Base-by-base conservation (phyloP, 192 early-diverging fungal species). In the Jimgerdemannia lactiflua region DNA sequence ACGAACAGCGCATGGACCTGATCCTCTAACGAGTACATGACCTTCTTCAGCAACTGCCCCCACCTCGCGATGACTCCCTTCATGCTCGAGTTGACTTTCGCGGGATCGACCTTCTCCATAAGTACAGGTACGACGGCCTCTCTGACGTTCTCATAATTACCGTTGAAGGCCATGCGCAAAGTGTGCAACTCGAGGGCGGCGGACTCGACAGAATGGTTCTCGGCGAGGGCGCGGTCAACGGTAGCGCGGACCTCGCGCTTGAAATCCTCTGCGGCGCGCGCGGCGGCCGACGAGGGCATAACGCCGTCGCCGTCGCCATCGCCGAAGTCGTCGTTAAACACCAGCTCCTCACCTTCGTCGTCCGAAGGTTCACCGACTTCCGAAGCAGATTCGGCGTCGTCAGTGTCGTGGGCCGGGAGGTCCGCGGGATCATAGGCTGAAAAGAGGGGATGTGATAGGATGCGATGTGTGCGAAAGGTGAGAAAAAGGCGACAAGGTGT, bases 101-200 rank as follows among this genome's bases (percentile, higher is more conserved):
- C 29, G 29, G 29, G 29, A 29, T 29, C n/a, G n/a, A n/a, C n/a
- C n/a, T n/a, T n/a, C 29, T 29, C 29, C 29, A 29, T 29, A 29
- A 29, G 29, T 29, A 86, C 83, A 20, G 94, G 92, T 17, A 95
- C 83, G n/a, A 95, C 86, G 10, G 91, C 83, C 59, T 84, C 83
- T 7, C 95, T 88, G 75, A 97, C 85, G 79, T 96, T 93, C 43
- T 91, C 83, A 75, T 93, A 94, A 10, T 88, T 89, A 18, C 92
- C 91, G 82, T 97, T 92, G 71, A 89, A 90, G 20, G 95, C 90
- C 90, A 98, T 91, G 64, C 95, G 93, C 67, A 96, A 83, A 4
- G 92, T 92, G 70, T 94, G 96, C 17, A 98, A 83, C 84, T 99
- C 97, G 10, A 97, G 80, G 4, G 86, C 86, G 9, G 95, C 88